Evolutionary conservation across 2,329 filamentous ascomycete genomes (phyloP).

Genomic region (Cladosporium sp.): DNA sequence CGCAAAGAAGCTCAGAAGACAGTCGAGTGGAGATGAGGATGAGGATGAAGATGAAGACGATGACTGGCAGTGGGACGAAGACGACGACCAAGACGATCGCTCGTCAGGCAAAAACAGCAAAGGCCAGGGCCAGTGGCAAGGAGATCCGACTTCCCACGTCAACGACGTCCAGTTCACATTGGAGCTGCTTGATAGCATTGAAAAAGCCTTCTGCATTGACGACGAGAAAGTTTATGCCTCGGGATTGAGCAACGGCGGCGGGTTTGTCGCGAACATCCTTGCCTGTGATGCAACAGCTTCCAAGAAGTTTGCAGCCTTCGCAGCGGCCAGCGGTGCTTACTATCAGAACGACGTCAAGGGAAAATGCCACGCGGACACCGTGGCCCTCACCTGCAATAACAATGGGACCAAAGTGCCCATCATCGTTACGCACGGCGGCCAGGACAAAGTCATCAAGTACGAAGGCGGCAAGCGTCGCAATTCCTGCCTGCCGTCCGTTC

Average conservation of each 20-base stretch:
- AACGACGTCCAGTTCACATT: constrained; percentile 43
- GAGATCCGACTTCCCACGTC: constrained; percentile 36
- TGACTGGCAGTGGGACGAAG: neutral
- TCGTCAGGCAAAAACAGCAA: neutral
- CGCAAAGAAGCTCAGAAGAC: neutral
- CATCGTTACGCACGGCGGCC: constrained; percentile 41
- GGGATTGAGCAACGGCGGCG: constrained; percentile 54
- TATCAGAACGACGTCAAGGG: constrained; percentile 29
- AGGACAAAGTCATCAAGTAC: constrained; percentile 39
- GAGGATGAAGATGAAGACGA: neutral
- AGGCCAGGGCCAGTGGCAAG: constrained; percentile 33
- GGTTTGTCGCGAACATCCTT: constrained; percentile 40
- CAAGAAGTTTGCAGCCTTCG: constrained; percentile 46
- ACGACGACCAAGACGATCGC: neutral
- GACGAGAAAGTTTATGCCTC: constrained; percentile 39
- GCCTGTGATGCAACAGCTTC: constrained; percentile 43
- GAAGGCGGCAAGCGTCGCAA: constrained; percentile 31
- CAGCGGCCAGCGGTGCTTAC: constrained; percentile 43
- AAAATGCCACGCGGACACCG: constrained; percentile 17
- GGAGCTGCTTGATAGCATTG: constrained; percentile 38
- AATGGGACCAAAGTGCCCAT: constrained; percentile 31
- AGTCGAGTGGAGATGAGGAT: too few species aligned
- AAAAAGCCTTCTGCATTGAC: constrained; percentile 42
- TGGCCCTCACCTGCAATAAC: constrained; percentile 23
- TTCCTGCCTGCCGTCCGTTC: constrained; percentile 23